Conservation (phyloP, 139 green algal species). For the Chlorokybus atmophyticus region DNA sequence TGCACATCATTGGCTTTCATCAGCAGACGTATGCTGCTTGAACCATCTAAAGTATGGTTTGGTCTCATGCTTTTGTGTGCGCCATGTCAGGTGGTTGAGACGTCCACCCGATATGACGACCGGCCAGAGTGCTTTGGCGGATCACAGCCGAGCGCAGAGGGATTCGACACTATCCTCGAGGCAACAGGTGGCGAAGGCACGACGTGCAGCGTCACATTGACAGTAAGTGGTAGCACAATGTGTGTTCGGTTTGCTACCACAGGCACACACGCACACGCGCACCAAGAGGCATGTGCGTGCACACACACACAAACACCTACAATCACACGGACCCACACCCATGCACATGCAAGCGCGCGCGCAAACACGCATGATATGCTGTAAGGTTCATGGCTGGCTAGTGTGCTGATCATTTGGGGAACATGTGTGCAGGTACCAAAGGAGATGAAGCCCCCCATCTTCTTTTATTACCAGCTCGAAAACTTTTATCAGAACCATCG, state of each 20-base stretch:
- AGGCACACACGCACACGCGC: not conserved
- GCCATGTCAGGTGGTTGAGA: slow-evolving; percentile 34
- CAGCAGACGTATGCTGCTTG: not conserved
- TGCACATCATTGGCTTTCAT: too few relatives aligned
- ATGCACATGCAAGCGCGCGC: not conserved
- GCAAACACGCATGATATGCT: not conserved
- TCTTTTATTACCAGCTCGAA: slow-evolving; percentile 79
- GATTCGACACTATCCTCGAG: not conserved
- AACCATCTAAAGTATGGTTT: not conserved
- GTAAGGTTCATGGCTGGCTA: not conserved
- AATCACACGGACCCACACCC: not conserved
- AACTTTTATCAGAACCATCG: slow-evolving; percentile 89
- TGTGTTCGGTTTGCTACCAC: not conserved
- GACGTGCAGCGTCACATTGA: slow-evolving; percentile 36
- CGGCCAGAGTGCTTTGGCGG: slow-evolving; percentile 28
- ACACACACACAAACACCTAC: not conserved
- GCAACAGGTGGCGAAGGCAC: slow-evolving; percentile 4
- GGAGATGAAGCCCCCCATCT: slow-evolving; percentile 56
- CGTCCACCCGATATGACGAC: slow-evolving; percentile 43
- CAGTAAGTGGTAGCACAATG: slow-evolving; percentile 8
- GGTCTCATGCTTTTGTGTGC: not conserved
- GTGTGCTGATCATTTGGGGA: not conserved
- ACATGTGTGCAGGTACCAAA: not conserved
- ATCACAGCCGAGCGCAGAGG: slow-evolving; percentile 4
- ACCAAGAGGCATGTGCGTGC: not conserved